These are phyloP conservation scores for Fusarium siculi DNA, from an alignment of 2,329 filamentous ascomycete species.

Conservation along the genomic window DNA sequence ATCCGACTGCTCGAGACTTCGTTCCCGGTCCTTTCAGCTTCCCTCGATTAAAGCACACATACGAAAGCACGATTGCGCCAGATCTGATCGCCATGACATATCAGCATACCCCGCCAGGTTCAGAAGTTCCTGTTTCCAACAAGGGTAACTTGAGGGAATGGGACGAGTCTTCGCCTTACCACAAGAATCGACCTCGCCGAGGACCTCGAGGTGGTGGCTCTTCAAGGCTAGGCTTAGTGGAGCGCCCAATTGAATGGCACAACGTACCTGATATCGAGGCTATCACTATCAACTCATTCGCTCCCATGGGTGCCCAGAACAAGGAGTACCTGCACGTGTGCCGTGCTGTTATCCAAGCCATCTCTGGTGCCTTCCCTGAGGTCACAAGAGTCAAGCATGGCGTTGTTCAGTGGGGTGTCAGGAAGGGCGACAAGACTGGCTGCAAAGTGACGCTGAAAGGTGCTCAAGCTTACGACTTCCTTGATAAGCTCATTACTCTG, in stretches of 20 bases:
- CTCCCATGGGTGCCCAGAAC: conserved; percentile 76
- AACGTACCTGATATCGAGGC: conserved; percentile 86
- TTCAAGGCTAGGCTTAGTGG: conserved; percentile 75
- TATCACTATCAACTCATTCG: conserved; percentile 81
- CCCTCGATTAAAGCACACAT: conserved; percentile 90
- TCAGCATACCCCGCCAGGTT: conserved; percentile 84
- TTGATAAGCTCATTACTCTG: conserved; percentile 89
- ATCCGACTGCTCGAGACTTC: conserved; percentile 89
- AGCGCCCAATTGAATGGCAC: conserved; percentile 79
- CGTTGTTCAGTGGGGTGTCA: conserved; percentile 80
- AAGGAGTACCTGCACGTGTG: conserved; percentile 83
- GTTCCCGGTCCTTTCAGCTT: conserved; percentile 90
- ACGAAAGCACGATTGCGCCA: conserved; percentile 83
- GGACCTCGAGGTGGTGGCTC: conserved; percentile 79
- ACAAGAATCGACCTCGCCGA: conserved; percentile 87
- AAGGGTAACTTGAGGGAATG: conserved; percentile 80
- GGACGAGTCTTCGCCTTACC: conserved; percentile 93
- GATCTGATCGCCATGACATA: conserved; percentile 93
- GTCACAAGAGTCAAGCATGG: conserved; percentile 76
- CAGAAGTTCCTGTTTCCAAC: conserved; percentile 57
- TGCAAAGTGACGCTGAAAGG: conserved; percentile 82
- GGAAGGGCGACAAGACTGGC: conserved; percentile 75
- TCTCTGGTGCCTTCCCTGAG: conserved; percentile 79
- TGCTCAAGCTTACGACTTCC: conserved; percentile 87
- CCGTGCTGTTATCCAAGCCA: conserved; percentile 84